These are phyloP conservation scores for Toxicodendron radicans DNA, from an alignment of 345 rosid species.

Conservation along the genomic window DNA sequence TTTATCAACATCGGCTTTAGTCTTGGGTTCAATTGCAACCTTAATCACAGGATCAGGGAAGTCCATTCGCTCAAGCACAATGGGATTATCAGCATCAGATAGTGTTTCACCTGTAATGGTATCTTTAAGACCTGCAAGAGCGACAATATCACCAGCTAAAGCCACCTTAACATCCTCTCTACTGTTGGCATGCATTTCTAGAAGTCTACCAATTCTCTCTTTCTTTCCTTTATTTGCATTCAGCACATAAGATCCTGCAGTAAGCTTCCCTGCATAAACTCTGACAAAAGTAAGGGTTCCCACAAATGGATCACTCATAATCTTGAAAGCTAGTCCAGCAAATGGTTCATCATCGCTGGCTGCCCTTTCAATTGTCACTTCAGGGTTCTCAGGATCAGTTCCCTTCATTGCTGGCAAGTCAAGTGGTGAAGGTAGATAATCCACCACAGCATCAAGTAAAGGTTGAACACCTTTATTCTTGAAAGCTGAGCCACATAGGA, in stretches of 20 bases:
- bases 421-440: constrained; percentile 88
- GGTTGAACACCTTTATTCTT: constrained; percentile 97
- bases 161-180: constrained; percentile 90
- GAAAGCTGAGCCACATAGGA: constrained; percentile 90
- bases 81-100: constrained; percentile 67
- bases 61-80: constrained; percentile 94
- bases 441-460: constrained; percentile 86
- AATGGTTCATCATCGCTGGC: constrained; percentile 86
- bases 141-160: constrained; percentile 85
- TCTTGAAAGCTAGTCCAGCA: constrained; percentile 92
- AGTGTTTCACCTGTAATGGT: constrained; percentile 91
- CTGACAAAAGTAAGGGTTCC: constrained; percentile 96
- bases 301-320: constrained; percentile 93
- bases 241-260: constrained; percentile 84
- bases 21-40: constrained; percentile 96
- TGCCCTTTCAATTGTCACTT: constrained; percentile 46
- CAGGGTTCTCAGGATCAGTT: constrained; percentile 89
- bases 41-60: constrained; percentile 99
- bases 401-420: constrained; percentile 91
- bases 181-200: constrained; percentile 98
- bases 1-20: constrained; percentile 93
- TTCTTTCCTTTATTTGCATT: constrained; percentile 96
- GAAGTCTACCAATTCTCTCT: constrained; percentile 94
- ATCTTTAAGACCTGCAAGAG: constrained; percentile 91
- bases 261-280: constrained; percentile 78